Base-by-base conservation (phyloP, 495 filamentous ascomycete species). In the Bryoglossum gracile region DNA sequence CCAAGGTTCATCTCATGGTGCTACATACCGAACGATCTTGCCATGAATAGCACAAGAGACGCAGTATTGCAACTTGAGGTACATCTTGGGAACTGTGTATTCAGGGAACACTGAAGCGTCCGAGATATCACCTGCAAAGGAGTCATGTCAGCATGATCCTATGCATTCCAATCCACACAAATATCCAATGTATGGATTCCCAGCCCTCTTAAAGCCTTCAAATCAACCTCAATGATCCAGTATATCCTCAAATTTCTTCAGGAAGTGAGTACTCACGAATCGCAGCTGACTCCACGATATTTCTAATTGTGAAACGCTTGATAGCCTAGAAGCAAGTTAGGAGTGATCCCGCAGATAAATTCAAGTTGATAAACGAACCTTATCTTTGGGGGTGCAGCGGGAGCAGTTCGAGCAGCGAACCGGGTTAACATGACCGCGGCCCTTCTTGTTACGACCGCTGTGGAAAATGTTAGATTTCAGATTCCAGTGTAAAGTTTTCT, bases 331-430 rank as follows among this genome's bases (percentile, higher is more conserved):
- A n/a, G n/a, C n/a, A n/a, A n/a, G n/a, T n/a, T n/a, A n/a, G n/a
- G n/a, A n/a, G n/a, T n/a, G n/a, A n/a, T n/a, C n/a, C n/a, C n/a
- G n/a, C n/a, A n/a, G n/a, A n/a, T n/a, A n/a, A n/a, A n/a, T n/a
- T n/a, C n/a, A n/a, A n/a, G n/a, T n/a, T n/a, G n/a, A n/a, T n/a
- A n/a, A n/a, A n/a, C n/a, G n/a, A n/a, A n/a, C n/a, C n/a, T 99
- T 99, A 68, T 99, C 92, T 83, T 99, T 99, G 67, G 92, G 92
- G 33, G 86, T 92, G 84, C 92, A 99, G 80, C 92, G 83, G 67
- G 89, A 94, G 84, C 92, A 99, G 86, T 99, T 99, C 77, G 87
- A 94, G 87, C 92, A 99, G 65, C 92, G 86, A 73, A 99, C 95
- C 57, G 92, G 92, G 82, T 95, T 54, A 18, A 52, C 90, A 78